Base-by-base conservation (phyloP, 768 basidiomycete genomes). In the Russula brevipes region DNA sequence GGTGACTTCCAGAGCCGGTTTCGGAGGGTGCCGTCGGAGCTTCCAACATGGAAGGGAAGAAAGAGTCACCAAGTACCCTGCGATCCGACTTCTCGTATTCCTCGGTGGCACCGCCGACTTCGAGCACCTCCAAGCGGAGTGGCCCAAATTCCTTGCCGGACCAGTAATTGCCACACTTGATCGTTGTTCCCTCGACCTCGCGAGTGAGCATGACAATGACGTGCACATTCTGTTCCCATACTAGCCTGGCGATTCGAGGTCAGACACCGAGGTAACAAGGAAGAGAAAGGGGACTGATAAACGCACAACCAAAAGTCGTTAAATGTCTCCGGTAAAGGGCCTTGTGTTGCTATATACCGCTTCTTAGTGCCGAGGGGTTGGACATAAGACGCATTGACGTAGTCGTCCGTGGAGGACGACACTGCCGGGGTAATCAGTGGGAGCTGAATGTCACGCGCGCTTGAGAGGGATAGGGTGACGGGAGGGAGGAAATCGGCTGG, bases 181-280 rank as follows among this genome's bases (percentile, higher is more conserved):
- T 79, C 72, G 85, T 83, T 19, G 91, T 82, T 54, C 90, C 91
- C 72, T 98, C 96, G 60, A 89, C 80, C 71, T 96, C 91, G 61
- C 88, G 87, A 4, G 96, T 98, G 60, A 98, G 84, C 96, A 98
- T 98, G 65, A 97, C 89, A 67, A 98, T 93, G 54, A 97, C 91
- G 66, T 89, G 88, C 0, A 97, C 90, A 67, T 91, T 88, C 73
- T 98, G 94, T 71, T 98, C 92, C 89, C 94, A 96, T 57, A 89
- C 86, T 16, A 98, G 80, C 38, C 91, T 92, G 30, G 60, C 17
- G 38, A 38, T 30, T 10, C 19, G 33, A 44, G 35, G 24, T 64
- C 14, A 59, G n/a, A 14, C 5, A 44, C 59, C 31, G 39, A 42
- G 12, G 7, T 17, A 4, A 14, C 19, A 42, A 53, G 38, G 17